phyloP scores from a whole-genome alignment of 495 filamentous ascomycete species.

The Xylaria castorea region DNA sequence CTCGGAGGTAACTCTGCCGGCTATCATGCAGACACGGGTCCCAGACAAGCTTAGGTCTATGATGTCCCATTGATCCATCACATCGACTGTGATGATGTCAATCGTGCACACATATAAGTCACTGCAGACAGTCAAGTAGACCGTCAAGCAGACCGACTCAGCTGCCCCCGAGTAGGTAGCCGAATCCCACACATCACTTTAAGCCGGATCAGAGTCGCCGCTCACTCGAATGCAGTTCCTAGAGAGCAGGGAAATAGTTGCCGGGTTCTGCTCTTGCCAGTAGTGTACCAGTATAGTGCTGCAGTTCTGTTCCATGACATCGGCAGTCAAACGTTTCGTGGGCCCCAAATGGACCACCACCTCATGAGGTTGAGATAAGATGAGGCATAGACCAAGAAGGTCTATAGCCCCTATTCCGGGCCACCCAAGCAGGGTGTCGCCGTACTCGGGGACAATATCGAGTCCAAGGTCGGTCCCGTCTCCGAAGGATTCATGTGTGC shows the following conservation, averaged over 20 bases:
- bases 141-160: too few species aligned
- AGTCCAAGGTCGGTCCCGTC: neutral
- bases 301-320: too few species aligned
- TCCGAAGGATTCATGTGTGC: neutral
- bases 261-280: neutral
- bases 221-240: neutral
- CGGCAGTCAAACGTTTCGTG: too few species aligned
- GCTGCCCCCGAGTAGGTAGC: neutral
- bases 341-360: constrained; percentile 43
- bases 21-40: neutral
- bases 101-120: too few species aligned
- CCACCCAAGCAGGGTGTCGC: neutral
- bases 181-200: neutral
- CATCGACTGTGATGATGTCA: constrained; percentile 44
- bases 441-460: neutral
- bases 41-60: too few species aligned
- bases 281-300: too few species aligned
- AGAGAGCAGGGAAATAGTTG: neutral
- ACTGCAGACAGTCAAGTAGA: too few species aligned
- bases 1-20: neutral
- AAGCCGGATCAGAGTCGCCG: neutral
- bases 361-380: constrained; percentile 63
- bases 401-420: neutral
- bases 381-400: neutral
- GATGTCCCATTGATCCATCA: constrained; percentile 25